Percentiles rank a stretch among this genome's conserved stretches.
Conservation (phyloP, 148 eudicot species). For the Vaccinium vitisidaea region DNA sequence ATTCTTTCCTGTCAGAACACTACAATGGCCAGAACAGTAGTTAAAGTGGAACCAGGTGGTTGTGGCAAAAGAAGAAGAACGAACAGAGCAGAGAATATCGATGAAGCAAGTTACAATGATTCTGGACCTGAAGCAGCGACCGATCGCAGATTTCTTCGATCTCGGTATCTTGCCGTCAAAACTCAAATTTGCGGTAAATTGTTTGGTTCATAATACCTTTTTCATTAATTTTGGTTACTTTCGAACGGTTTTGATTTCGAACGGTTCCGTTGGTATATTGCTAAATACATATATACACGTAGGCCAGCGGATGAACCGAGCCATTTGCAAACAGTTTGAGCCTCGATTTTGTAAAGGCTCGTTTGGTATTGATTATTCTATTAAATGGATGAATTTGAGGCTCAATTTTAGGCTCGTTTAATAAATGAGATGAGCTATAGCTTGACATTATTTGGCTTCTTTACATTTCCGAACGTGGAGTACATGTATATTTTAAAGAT, state of each 20-base stretch:
- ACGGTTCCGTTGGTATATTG: background rate
- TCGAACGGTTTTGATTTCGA: background rate
- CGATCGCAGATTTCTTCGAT: constrained; percentile 59
- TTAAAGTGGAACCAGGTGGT: constrained; percentile 14
- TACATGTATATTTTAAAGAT: no score
- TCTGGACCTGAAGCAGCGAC: constrained; percentile 25
- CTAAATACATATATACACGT: background rate
- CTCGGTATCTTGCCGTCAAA: constrained; percentile 68
- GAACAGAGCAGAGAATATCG: constrained; percentile 11
- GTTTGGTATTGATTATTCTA: no score
- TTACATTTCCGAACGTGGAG: no score
- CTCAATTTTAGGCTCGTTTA: no score
- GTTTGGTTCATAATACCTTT: background rate
- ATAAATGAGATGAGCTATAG: no score
- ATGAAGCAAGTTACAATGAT: constrained; percentile 9
- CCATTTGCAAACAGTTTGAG: no score
- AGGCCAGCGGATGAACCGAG: no score
- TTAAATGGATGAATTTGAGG: no score
- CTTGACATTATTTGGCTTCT: no score
- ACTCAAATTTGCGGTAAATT: constrained; percentile 53
- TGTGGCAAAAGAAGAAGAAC: background rate
- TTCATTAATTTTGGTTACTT: background rate
- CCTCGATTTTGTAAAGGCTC: no score
- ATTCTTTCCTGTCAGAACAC: background rate
- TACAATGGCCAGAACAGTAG: constrained; percentile 20